phyloP scores from a whole-genome alignment of 176 grass and related monocot species.

The Triticum urartu region DNA sequence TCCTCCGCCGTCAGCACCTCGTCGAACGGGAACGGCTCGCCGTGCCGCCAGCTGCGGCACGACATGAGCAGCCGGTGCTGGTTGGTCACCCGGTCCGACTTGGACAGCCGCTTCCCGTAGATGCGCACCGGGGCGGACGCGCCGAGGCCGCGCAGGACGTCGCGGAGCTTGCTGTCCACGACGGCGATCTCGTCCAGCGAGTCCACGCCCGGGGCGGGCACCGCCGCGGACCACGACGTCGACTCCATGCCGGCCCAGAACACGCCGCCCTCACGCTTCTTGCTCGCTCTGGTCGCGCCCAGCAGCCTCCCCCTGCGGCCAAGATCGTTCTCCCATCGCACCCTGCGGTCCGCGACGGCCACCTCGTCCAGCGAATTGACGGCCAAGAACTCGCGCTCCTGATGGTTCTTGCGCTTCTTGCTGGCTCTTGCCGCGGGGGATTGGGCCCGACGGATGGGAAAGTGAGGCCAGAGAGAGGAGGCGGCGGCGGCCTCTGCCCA shows the following conservation, averaged over 20 bases:
- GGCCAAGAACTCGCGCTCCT: background rate
- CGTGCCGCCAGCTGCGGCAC: background rate
- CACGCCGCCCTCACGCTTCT: background rate
- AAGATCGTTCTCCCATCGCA: background rate
- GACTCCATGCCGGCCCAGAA: background rate
- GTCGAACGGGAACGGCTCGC: constrained; percentile 1
- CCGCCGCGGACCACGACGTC: background rate
- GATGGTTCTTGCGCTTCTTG: background rate
- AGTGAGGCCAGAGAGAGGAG: no score
- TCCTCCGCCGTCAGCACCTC: background rate
- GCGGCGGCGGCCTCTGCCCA: background rate
- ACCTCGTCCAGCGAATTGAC: background rate
- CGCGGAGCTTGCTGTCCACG: background rate
- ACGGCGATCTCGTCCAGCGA: background rate
- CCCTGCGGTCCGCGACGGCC: background rate
- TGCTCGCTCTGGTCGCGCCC: background rate
- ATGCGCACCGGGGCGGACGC: background rate
- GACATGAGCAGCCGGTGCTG: constrained; percentile 9
- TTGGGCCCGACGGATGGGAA: no score
- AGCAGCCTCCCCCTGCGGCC: no score
- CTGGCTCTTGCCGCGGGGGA: background rate
- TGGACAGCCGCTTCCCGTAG: background rate
- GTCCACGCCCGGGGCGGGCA: background rate
- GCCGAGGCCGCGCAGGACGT: background rate
- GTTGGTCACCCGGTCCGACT: background rate